phyloP scores from a whole-genome alignment of 2,329 filamentous ascomycete species.

The Aspergillus sp. region DNA sequence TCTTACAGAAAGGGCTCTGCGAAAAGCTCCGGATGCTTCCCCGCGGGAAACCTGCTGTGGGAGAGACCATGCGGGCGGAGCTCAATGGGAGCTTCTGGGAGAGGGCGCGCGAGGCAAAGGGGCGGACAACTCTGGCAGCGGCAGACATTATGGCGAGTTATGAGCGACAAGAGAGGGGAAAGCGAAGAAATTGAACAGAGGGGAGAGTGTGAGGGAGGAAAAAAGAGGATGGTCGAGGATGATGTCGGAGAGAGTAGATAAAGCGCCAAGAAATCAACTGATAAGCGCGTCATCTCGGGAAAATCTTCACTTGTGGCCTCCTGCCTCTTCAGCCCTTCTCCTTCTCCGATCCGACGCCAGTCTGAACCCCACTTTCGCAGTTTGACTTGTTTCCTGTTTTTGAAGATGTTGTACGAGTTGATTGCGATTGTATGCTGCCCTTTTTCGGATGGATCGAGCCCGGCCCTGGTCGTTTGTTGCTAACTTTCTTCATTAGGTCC shows the following conservation, averaged over 20 bases:
- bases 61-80: conserved; percentile 36
- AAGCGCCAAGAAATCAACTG: conserved; percentile 30
- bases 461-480: conserved; percentile 16
- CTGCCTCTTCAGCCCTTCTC: conserved; percentile 2
- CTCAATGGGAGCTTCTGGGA: conserved; percentile 42
- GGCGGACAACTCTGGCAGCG: conserved; percentile 41
- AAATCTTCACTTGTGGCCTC: conserved; percentile 24
- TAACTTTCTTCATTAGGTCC: conserved; percentile 68
- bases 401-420: conserved; percentile 89
- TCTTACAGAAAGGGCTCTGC: conserved; percentile 46
- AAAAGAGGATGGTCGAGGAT: conserved; percentile 15
- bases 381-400: conserved; percentile 9
- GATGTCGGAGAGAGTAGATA: conserved; percentile 21
- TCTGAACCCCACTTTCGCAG: conserved; percentile 19
- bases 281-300: conserved; percentile 29
- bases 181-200: conserved; percentile 21
- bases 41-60: conserved; percentile 47
- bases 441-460: neutral
- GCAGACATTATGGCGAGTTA: conserved; percentile 39
- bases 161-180: conserved; percentile 12
- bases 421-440: conserved; percentile 79
- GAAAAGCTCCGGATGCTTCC: conserved; percentile 47
- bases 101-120: conserved; percentile 42
- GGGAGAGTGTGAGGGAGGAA: conserved; percentile 14
- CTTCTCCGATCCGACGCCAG: conserved; percentile 25